phyloP scores from a whole-genome alignment of 495 filamentous ascomycete species.

The Talaromyces nanjingensis region DNA sequence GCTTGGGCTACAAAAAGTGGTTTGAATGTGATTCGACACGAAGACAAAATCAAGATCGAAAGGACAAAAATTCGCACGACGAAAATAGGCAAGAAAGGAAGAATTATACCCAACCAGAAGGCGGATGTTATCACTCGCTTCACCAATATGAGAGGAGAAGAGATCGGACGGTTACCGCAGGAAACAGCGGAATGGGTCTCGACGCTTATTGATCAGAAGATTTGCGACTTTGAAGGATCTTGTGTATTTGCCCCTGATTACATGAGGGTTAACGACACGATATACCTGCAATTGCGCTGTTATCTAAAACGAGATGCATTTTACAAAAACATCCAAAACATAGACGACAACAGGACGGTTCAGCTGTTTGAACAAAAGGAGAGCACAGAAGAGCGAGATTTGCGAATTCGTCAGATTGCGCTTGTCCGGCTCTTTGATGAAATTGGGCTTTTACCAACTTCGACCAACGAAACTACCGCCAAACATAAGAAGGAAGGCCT shows the following conservation, averaged over 20 bases:
- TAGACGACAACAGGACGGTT: constrained; percentile 64
- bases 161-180: constrained; percentile 82
- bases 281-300: constrained; percentile 80
- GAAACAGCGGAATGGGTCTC: constrained; percentile 94
- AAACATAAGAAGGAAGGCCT: constrained; percentile 76
- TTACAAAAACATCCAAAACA: constrained; percentile 46
- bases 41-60: constrained; percentile 76
- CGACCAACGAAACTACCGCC: constrained; percentile 64
- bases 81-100: constrained; percentile 46
- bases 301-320: constrained; percentile 72
- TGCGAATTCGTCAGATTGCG: constrained; percentile 80
- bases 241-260: constrained; percentile 88
- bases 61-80: constrained; percentile 53
- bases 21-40: constrained; percentile 60
- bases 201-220: constrained; percentile 81
- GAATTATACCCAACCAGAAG: constrained; percentile 45
- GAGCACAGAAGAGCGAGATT: constrained; percentile 71
- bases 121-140: constrained; percentile 91
- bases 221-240: constrained; percentile 79
- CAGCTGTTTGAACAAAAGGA: constrained; percentile 77
- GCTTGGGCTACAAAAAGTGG: constrained; percentile 93
- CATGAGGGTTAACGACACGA: constrained; percentile 82
- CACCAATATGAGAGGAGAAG: constrained; percentile 69
- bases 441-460: constrained; percentile 71
- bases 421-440: constrained; percentile 86